A percentile compares a stretch with the other conserved stretches of the same genome.
Conservation (phyloP, 169 alveolate genomes). For the Babesia bovis region DNA sequence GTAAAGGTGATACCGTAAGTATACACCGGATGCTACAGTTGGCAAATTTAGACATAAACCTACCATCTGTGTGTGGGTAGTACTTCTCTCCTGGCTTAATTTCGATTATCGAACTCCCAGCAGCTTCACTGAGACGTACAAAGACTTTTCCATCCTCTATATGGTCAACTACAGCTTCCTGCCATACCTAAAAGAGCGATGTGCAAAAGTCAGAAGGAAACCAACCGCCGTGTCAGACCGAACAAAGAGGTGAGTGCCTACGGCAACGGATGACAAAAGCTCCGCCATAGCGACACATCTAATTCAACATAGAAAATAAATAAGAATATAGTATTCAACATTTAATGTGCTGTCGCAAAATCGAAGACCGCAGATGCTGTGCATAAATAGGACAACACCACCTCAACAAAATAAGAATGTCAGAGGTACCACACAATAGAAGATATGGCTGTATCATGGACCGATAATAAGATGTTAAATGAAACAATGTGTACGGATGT, state of each 20-base stretch:
- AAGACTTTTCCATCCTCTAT: constrained; percentile 30
- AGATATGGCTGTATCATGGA: not conserved
- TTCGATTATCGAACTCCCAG: constrained; percentile 22
- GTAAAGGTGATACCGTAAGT: not conserved
- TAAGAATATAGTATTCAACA: not conserved
- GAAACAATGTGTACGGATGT: not conserved
- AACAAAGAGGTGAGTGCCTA: constrained; percentile 67
- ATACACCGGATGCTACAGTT: too few relatives aligned
- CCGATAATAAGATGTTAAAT: not conserved
- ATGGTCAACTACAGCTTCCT: constrained; percentile 57
- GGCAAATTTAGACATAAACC: not conserved
- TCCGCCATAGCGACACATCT: constrained; percentile 41
- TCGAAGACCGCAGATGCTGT: not conserved
- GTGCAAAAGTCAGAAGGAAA: not conserved
- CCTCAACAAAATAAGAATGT: too few relatives aligned
- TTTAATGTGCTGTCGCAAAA: not conserved
- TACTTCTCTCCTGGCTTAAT: constrained; percentile 30
- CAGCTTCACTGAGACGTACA: constrained; percentile 40
- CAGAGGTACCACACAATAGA: not conserved
- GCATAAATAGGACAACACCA: not conserved
- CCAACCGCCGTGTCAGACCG: constrained; percentile 55
- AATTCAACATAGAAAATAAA: not conserved
- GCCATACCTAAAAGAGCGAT: constrained; percentile 49
- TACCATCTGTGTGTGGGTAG: constrained; percentile 65
- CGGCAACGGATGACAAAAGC: constrained; percentile 41